Evolutionary conservation across 768 basidiomycete genomes (phyloP), one percentile per base, ranked within the genome.

Genomic region (Boletus pseudopeckii): DNA sequence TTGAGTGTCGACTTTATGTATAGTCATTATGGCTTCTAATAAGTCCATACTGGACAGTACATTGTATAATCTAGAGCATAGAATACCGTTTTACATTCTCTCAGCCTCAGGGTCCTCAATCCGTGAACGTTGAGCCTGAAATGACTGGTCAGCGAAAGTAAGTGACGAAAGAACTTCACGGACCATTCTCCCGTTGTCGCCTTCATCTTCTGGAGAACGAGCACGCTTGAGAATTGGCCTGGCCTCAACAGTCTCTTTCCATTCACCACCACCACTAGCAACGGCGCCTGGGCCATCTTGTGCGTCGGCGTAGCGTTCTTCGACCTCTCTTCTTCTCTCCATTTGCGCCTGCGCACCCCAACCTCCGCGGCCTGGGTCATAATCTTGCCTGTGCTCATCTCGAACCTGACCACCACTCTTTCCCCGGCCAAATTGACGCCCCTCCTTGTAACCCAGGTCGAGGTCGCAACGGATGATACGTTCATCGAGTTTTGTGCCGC

Each of bases 401-500:
- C 96, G 81, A 48, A 95, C 83, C 77, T 97, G 95, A 3, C 97
- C 97, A 32, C 97, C 97, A 59, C 92, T 95, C 72, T 95, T 98
- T 26, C 97, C 97, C 56, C 97, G 78, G 30, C 97, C 97, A 58
- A 98, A 99, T 72, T 99, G 97, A 57, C 97, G 78, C 14, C 96
- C 96, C 66, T 99, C 97, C 66, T 85, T 85, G 73, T 98, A 99
- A 7, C 97, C 97, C 26, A 94, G 78, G 75, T 99, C 97, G 65
- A 99, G 76, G 75, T 99, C 97, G 66, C 95, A 98, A 44, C 97
- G 89, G 58, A 99, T 96, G 62, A 99, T 92, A 33, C 97, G 89
- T 73, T 99, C 97, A 72, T 99, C 97, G 20, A 99, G 84, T 75
- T 98, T 98, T 34, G 95, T 94, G n/a, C 96, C 97, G 47, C 90